phyloP scores from a whole-genome alignment of 352 stramenopile genomes.

The Globisporangium middletonii region DNA sequence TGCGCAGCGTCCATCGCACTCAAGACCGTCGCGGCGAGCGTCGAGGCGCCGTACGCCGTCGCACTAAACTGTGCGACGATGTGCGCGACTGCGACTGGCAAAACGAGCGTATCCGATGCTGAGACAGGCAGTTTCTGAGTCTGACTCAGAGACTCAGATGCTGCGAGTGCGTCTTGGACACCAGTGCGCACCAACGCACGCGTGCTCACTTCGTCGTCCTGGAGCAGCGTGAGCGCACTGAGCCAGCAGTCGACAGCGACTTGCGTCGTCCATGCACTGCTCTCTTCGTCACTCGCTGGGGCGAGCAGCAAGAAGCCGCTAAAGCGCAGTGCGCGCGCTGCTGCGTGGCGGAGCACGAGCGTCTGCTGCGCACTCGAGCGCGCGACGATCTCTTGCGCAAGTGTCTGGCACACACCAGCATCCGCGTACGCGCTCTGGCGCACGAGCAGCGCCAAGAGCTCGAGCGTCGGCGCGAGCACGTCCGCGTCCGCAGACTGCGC shows the following conservation, averaged over 20 bases:
- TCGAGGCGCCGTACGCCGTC: constrained; percentile 19
- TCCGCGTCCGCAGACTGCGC: constrained; percentile 39
- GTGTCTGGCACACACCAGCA: constrained; percentile 1
- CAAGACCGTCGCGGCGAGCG: constrained; percentile 28
- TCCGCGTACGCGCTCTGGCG: constrained; percentile 5
- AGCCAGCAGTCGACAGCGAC: constrained; percentile 50
- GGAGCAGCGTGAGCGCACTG: constrained; percentile 49
- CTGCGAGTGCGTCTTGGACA: constrained; percentile 27
- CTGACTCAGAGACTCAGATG: background rate
- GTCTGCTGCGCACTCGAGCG: constrained; percentile 47
- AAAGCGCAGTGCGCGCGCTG: constrained; percentile 40
- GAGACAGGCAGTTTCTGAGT: constrained; percentile 2
- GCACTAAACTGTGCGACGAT: constrained; percentile 29
- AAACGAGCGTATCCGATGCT: constrained; percentile 47
- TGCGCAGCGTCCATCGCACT: constrained; percentile 30
- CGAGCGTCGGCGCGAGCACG: constrained; percentile 44
- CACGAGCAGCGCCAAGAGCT: constrained; percentile 49
- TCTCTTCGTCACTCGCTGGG: background rate
- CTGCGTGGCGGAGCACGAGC: constrained; percentile 49
- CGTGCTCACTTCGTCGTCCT: constrained; percentile 55
- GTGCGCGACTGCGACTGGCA: constrained; percentile 47
- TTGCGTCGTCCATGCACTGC: constrained; percentile 10
- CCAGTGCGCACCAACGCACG: constrained; percentile 26
- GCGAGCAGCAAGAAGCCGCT: constrained; percentile 32
- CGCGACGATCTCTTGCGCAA: constrained; percentile 40